Percentiles rank a stretch among this genome's conserved stretches.
phyloP scores from a whole-genome alignment of 371 early-diverging fungal genomes.

The Mortierella sp. region DNA sequence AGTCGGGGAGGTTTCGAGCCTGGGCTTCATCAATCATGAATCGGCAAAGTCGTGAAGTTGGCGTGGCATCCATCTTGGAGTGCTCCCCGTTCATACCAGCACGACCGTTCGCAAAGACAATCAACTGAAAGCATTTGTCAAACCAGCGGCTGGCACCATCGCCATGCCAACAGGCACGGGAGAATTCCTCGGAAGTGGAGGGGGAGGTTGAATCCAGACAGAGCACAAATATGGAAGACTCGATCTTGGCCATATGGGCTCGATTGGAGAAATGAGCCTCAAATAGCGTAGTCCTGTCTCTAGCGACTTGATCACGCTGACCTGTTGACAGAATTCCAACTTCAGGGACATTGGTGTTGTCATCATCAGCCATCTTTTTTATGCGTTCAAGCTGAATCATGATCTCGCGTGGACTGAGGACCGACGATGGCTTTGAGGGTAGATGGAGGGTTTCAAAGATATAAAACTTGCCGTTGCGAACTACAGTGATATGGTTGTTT shows the following conservation, averaged over 20 bases:
- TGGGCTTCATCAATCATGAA: slow-evolving; percentile 56
- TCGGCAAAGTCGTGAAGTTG: slow-evolving; percentile 79
- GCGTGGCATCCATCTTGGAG: slow-evolving; percentile 96
- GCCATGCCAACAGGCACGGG: slow-evolving; percentile 92
- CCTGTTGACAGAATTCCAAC: slow-evolving; percentile 70
- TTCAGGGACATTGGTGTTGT: slow-evolving; percentile 33
- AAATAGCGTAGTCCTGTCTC: slow-evolving; percentile 71
- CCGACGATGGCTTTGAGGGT: slow-evolving; percentile 60
- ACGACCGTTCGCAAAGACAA: slow-evolving; percentile 93
- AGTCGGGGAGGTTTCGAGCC: slow-evolving; percentile 44
- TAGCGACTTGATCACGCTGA: slow-evolving; percentile 66
- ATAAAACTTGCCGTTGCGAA: slow-evolving; percentile 74
- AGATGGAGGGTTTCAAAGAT: slow-evolving; percentile 76
- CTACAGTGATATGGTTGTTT: slow-evolving; percentile 73
- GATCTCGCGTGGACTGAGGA: slow-evolving; percentile 57
- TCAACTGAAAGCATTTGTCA: slow-evolving; percentile 93
- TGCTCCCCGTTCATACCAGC: slow-evolving; percentile 96
- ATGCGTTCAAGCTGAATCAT: slow-evolving; percentile 57
- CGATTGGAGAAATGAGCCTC: slow-evolving; percentile 78
- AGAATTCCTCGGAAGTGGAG: slow-evolving; percentile 85
- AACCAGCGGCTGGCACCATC: slow-evolving; percentile 94
- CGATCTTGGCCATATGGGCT: slow-evolving; percentile 79
- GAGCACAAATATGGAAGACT: slow-evolving; percentile 86
- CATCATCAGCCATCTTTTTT: slow-evolving; percentile 58
- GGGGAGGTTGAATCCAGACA: slow-evolving; percentile 89